Percentiles rank a stretch among this genome's conserved stretches.
These are phyloP conservation scores for Dendrobium officinale DNA, from an alignment of 106 monocot genomes.

Conservation along the genomic window DNA sequence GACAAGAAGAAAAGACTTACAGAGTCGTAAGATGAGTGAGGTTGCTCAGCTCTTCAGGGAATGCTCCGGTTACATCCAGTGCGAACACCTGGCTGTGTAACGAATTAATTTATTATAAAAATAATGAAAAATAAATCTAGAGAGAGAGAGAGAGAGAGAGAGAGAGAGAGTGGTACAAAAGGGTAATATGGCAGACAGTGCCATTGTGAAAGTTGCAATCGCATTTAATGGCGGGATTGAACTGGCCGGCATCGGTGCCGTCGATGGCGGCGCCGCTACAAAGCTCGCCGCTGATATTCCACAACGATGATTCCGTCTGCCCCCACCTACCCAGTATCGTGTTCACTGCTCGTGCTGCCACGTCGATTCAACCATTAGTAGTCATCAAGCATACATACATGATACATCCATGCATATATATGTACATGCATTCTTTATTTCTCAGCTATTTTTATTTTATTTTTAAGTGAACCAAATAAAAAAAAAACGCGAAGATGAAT, in stretches of 20 bases:
- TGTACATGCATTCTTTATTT: too few relatives aligned
- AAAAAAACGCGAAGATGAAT: too few relatives aligned
- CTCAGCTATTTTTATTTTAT: too few relatives aligned
- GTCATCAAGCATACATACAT: too few relatives aligned
- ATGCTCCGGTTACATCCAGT: constrained; percentile 41
- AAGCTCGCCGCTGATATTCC: constrained; percentile 42
- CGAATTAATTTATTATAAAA: too few relatives aligned
- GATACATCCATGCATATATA: too few relatives aligned
- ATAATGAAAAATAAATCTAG: too few relatives aligned
- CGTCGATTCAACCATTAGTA: neutral
- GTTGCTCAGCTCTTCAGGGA: constrained; percentile 57
- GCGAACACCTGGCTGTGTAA: constrained; percentile 43
- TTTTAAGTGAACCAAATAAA: too few relatives aligned
- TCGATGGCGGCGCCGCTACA: constrained; percentile 43
- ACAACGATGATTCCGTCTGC: constrained; percentile 2
- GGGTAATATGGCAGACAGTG: neutral
- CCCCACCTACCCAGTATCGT: constrained; percentile 37
- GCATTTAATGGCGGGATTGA: constrained; percentile 56
- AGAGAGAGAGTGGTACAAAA: constrained; percentile 20
- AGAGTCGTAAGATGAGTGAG: constrained; percentile 35
- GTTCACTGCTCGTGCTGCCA: constrained; percentile 30
- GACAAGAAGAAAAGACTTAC: constrained; percentile 15
- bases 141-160: neutral
- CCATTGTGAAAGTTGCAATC: constrained; percentile 25
- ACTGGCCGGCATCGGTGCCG: constrained; percentile 17